Conservation (phyloP, 768 basidiomycete genomes). For the Mrakia blollopis region DNA sequence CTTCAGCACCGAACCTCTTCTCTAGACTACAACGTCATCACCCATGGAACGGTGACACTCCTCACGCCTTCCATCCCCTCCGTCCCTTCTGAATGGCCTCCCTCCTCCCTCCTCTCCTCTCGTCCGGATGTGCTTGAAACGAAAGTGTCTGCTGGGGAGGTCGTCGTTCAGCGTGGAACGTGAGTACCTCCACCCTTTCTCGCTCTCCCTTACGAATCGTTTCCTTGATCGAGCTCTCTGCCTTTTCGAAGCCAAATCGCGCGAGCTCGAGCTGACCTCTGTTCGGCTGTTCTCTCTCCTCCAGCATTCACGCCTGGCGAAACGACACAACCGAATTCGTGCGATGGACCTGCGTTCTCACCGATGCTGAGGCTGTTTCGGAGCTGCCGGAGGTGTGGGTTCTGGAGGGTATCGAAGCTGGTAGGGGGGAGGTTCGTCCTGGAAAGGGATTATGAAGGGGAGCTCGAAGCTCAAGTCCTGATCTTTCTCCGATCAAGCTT, state of each 20-base stretch:
- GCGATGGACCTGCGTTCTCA: conserved; percentile 28
- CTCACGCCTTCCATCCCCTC: conserved; percentile 25
- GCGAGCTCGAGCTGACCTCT: no score
- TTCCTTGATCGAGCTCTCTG: no score
- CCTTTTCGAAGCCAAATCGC: no score
- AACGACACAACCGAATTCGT: conserved; percentile 20
- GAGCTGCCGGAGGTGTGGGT: conserved; percentile 29
- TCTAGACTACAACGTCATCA: conserved; percentile 32
- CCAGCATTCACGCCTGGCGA: conserved; percentile 23
- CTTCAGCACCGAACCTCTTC: conserved; percentile 22
- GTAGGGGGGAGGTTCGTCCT: neutral
- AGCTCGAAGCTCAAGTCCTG: no score
- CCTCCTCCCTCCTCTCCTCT: neutral
- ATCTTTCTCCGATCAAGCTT: no score
- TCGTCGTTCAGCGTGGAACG: conserved; percentile 31
- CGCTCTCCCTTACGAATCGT: no score
- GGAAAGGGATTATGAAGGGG: neutral
- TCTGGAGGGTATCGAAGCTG: conserved; percentile 8
- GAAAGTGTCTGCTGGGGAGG: conserved; percentile 20
- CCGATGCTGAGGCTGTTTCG: conserved; percentile 10
- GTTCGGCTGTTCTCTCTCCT: no score
- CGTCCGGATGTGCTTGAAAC: conserved; percentile 20
- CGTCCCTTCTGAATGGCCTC: conserved; percentile 22
- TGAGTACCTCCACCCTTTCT: no score
- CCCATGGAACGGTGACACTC: conserved; percentile 19